Evolutionary conservation across 495 filamentous ascomycete genomes (phyloP), one percentile per base, ranked within the genome.

Genomic region (Penicillium malachiteum): DNA sequence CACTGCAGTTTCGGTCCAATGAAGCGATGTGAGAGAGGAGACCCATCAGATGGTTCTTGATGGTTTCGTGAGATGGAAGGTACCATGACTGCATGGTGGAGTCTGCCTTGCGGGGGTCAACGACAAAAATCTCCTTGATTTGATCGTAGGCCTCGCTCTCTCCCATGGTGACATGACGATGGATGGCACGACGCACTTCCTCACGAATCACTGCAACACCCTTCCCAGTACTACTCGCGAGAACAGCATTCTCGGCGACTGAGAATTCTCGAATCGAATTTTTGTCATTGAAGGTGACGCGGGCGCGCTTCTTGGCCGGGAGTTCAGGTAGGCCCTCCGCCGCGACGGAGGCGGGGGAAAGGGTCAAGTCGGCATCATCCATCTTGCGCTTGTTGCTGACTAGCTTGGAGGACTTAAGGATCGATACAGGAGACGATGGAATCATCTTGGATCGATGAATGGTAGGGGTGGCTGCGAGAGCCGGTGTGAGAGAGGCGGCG

Each of bases 211-310:
- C 73, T 18, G 82, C 81, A 38, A 78, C 64, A 51, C 78, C 78
- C 81, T 91, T 80, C 67, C 84, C 72, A 71, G 80, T 58, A 34
- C 86, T 50, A 5, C 3, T 48, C 8, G 44, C 37, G 5, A 55
- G 35, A 5, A 53, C 40, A 26, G 59, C 48, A n/a, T 57, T 55
- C 11, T 58, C 60, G 16, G 44, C 50, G 46, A 58, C 52, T 26
- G 62, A 43, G 26, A 59, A 45, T 31, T 65, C 67, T 42, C 74
- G 75, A 57, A 87, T 80, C 62, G 89, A 82, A 40, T 91, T 82
- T 21, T 85, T 80, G 37, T 86, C 78, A 56, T 90, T 84, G 69
- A 95, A 96, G 37, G 87, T 83, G 30, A 96, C 90, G 50, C 87
- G 90, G 26, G 74, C 69, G 40, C 78, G 81, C 68, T 85, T 88